Percentiles rank a stretch among this genome's conserved stretches.
These are phyloP conservation scores for Sequoiadendron giganteum DNA, from an alignment of 75 land plant genomes.

Conservation along the genomic window DNA sequence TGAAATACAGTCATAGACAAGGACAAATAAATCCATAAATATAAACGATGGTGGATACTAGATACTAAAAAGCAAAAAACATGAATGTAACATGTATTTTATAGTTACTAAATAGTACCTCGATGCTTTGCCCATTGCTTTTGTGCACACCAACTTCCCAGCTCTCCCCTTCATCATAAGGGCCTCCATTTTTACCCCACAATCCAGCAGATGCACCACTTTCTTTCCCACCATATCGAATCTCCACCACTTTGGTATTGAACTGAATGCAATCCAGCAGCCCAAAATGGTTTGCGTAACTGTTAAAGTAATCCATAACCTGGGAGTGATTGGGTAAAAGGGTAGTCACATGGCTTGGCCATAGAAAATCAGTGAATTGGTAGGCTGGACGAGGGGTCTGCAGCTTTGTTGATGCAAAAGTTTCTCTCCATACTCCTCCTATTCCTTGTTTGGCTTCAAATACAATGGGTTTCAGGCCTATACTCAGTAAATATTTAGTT, in stretches of 20 bases:
- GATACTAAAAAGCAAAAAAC: neutral
- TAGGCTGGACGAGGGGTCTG: no score
- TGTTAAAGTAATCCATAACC: conserved; percentile 62
- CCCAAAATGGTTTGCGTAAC: conserved; percentile 64
- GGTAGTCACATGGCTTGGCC: conserved; percentile 18
- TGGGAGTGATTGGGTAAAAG: conserved; percentile 45
- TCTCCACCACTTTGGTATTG: conserved; percentile 49
- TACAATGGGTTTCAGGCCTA: no score
- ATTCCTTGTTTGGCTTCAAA: no score
- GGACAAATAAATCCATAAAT: neutral
- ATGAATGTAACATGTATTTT: neutral
- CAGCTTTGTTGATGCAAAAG: no score
- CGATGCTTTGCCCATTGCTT: conserved; percentile 12
- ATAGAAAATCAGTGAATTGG: no score
- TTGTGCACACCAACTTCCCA: conserved; percentile 56
- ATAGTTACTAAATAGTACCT: conserved; percentile 28
- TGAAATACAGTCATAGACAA: no score
- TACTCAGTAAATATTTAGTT: no score
- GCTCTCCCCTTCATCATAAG: conserved; percentile 23
- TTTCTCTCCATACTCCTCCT: no score
- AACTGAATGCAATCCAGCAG: conserved; percentile 42
- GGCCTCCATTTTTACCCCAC: conserved; percentile 24
- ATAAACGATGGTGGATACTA: neutral
- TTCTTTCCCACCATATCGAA: conserved; percentile 24
- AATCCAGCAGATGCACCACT: conserved; percentile 3